Evolutionary conservation across 495 filamentous ascomycete genomes (phyloP), one percentile per base, ranked within the genome.

Genomic region (Astrothelium subdiscretum): DNA sequence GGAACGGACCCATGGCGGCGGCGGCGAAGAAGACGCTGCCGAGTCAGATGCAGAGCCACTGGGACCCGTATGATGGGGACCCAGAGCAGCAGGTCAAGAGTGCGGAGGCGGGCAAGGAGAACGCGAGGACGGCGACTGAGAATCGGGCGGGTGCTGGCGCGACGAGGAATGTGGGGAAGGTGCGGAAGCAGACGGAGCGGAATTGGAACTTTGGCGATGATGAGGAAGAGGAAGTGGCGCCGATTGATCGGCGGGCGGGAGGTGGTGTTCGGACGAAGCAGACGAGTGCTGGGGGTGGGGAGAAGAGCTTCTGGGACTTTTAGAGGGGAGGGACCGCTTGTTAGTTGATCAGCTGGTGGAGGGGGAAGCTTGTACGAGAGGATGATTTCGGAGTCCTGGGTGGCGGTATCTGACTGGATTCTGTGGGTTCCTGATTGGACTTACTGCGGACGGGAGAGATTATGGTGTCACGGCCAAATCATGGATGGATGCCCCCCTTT

Each of bases 101-200:
- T 32, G 20, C 0, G 24, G 20, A 26, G 24, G 8, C 5, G 22
- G 20, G 6, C 6, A 20, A 54, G 24, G 20, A 29, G 48, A 20
- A 3, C 22, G 48, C 5, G 8, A 24, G 11, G 8, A 70, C 76
- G 27, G 79, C 57, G 20, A 66, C 38, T 26, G 57, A 59, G 32
- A 63, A 43, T 51, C 22, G 18, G 43, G 12, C 66, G 82, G 38
- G 84, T 87, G 64, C 73, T 75, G 60, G 6, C 20, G 85, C 80
- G 40, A 80, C 74, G 0, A 87, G 88, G 32, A 84, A 92, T 65
- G 89, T 87, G 29, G 90, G 89, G 84, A 87, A 88, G 32, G 86
- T 86, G 54, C 81, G 80, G 64, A 87, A 82, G 70, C 85, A 80
- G 18, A 67, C 77, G 18, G 75, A 74, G n/a, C 73, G 83, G 62